These are phyloP conservation scores for Neurospora hispaniola DNA, from an alignment of 495 filamentous ascomycete species.

Conservation along the genomic window DNA sequence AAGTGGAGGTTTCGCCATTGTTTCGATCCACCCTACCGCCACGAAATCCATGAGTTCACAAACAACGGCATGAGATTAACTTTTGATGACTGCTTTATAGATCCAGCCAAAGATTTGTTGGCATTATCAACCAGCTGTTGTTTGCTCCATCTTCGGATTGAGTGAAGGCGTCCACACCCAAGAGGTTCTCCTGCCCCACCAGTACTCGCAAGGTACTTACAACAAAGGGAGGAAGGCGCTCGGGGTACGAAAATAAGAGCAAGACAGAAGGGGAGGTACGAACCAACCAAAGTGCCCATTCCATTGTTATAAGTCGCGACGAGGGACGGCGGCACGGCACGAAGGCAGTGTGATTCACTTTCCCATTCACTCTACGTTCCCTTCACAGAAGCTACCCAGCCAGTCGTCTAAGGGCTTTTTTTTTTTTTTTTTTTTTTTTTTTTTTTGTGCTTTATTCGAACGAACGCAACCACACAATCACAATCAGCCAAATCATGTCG, in stretches of 20 bases:
- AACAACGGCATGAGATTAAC: not conserved
- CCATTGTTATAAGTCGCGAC: not conserved
- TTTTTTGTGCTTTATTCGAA: too few relatives aligned
- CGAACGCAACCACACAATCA: not conserved
- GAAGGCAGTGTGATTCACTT: not conserved
- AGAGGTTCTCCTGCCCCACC: not conserved
- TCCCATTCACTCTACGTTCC: not conserved
- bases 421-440: too few relatives aligned
- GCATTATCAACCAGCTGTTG: not conserved
- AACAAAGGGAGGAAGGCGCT: not conserved
- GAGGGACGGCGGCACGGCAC: not conserved
- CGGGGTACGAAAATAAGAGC: not conserved
- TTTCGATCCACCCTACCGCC: not conserved
- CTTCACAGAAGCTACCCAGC: not conserved
- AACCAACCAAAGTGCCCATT: not conserved
- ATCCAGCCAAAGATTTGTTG: not conserved
- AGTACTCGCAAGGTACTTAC: not conserved
- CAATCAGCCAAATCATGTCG: conserved; percentile 25
- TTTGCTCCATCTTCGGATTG: not conserved
- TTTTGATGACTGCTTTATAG: not conserved
- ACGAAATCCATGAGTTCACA: not conserved
- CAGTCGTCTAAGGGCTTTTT: not conserved
- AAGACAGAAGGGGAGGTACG: not conserved
- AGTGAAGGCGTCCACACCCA: not conserved
- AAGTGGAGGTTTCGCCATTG: not conserved